phyloP scores from a whole-genome alignment of 2,329 filamentous ascomycete species.

The Ustulina deusta region DNA sequence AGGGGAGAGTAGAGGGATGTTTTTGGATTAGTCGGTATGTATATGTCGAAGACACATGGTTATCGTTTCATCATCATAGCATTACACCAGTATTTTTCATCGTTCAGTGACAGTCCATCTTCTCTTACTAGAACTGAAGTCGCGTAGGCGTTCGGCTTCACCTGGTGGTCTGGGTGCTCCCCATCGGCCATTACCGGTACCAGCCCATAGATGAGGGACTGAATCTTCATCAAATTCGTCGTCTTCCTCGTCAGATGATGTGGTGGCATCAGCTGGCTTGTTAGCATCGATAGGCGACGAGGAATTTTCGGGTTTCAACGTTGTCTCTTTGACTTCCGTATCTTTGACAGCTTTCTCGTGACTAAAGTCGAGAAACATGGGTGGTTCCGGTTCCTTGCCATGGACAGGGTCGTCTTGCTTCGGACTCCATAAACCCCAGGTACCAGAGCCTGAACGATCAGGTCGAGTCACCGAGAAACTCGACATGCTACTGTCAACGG shows the following conservation, averaged over 20 bases:
- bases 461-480: constrained; percentile 45
- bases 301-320: constrained; percentile 36
- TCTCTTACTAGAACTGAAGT: constrained; percentile 47
- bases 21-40: background rate
- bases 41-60: no score
- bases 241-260: constrained; percentile 41
- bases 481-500: constrained; percentile 53
- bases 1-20: background rate
- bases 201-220: constrained; percentile 43
- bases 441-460: constrained; percentile 59
- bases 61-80: background rate
- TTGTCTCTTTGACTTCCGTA: constrained; percentile 39
- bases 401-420: constrained; percentile 47
- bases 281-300: background rate
- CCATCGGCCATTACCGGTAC: constrained; percentile 48
- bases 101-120: constrained; percentile 51
- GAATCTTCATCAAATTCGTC: constrained; percentile 46
- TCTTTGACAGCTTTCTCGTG: constrained; percentile 50
- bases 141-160: constrained; percentile 48
- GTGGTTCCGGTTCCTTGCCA: constrained; percentile 46
- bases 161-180: constrained; percentile 47
- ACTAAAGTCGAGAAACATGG: constrained; percentile 66
- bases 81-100: constrained; percentile 27
- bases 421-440: constrained; percentile 55
- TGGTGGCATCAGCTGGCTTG: background rate